Evolutionary conservation across 306 rosid genomes (phyloP), one percentile per base, ranked within the genome.

Genomic region (Cucumis melo): DNA sequence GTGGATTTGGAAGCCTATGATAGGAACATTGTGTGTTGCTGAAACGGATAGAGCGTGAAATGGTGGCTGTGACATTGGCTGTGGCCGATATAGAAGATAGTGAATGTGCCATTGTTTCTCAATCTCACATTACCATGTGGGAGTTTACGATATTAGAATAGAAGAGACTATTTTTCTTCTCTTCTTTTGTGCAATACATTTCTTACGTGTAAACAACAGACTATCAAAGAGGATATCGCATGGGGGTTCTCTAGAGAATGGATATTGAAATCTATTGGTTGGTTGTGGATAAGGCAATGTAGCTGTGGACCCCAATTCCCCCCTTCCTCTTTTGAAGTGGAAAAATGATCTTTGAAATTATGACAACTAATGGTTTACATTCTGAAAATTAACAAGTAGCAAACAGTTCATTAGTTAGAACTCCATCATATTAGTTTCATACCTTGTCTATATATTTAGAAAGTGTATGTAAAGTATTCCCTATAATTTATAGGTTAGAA

Each of bases 201-300:
- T 75, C 51, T 56, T 8, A n/a, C 8, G 50, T 9, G 1, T 20
- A 42, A 10, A 44, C 12, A 10, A 44, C n/a, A 50, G 19, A 57
- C 13, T 16, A 11, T 56, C 7, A 14, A 36, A 27, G 14, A 39
- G 74, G 85, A 76, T 62, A 75, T 77, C 39, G 0, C 5, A 5
- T 24, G 24, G 62, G 76, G 81, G 54, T 77, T 74, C 53, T 65
- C 21, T 38, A 72, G 78, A 39, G 39, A 36, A 75, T 4, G 73
- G 74, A 74, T 23, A 59, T 8, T 75, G 67, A 73, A 74, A 55
- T 41, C 74, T 78, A 91, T 91, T 93, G 98, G 98, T 77, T 80
- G 36, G 6, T 29, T 77, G 27, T 44, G 11, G 98, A 93, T 93
- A 93, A 91, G 94, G 87, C 70, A 80, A 34, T 82, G 74, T 73